Conservation (phyloP, 2,329 filamentous ascomycete genomes). For the Aspergillus tanneri region DNA sequence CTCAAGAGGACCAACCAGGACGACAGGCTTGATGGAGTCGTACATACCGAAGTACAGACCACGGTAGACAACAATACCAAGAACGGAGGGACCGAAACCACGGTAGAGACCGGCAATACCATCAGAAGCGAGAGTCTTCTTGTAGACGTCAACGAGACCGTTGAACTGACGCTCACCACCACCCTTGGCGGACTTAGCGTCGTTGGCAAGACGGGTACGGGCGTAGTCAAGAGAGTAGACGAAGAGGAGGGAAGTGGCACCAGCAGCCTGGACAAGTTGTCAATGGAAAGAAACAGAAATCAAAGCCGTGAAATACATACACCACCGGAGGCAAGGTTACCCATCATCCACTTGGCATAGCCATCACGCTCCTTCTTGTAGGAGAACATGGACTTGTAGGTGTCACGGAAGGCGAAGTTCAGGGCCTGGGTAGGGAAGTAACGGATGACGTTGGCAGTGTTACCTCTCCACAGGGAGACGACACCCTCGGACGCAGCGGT, state of each 20-base stretch:
- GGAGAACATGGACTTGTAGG: constrained; percentile 99
- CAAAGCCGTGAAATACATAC: constrained; percentile 57
- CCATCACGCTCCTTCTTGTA: constrained; percentile 99
- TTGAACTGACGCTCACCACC: constrained; percentile 99
- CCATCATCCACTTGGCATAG: constrained; percentile 97
- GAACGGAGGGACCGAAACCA: constrained; percentile 99
- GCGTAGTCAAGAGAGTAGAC: constrained; percentile 99
- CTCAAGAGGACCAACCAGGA: constrained; percentile 86
- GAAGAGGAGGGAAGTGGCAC: constrained; percentile 99
- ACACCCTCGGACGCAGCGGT: constrained; percentile 89
- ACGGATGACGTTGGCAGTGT: constrained; percentile 99
- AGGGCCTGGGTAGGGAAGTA: constrained; percentile 99
- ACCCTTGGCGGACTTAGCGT: constrained; percentile 94
- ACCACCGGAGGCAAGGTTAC: constrained; percentile 99
- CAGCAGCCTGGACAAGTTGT: constrained; percentile 65
- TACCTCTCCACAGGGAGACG: constrained; percentile 96
- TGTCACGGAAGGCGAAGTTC: constrained; percentile 99
- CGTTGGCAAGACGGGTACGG: constrained; percentile 99
- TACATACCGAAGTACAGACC: constrained; percentile 99
- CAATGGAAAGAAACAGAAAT: constrained; percentile 11
- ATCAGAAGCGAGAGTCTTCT: constrained; percentile 98
- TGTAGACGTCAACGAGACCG: constrained; percentile 98
- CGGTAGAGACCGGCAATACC: constrained; percentile 99
- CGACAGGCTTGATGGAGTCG: constrained; percentile 99
- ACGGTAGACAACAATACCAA: constrained; percentile 99